Conservation (phyloP, 2,329 filamentous ascomycete genomes). For the Colletotrichum endophyticum region DNA sequence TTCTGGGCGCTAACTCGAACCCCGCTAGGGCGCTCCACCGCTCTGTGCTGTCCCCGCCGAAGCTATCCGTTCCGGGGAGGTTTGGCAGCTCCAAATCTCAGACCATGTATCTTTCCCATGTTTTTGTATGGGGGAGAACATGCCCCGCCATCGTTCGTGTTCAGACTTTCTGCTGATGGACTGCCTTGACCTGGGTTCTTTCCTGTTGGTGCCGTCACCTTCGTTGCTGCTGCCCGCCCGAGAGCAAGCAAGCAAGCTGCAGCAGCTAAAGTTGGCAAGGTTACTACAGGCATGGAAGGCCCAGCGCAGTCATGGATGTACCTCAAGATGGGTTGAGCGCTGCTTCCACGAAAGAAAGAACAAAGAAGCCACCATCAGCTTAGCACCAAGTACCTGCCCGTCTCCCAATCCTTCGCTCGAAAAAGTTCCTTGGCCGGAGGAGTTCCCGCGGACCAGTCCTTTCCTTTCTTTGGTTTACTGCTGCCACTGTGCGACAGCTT, state of each 20-base stretch:
- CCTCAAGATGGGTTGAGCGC: not conserved
- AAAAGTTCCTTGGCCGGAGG: not conserved
- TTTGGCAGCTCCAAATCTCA: not conserved
- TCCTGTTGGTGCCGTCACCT: not conserved
- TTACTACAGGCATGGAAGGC: not conserved
- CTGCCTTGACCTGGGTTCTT: not conserved
- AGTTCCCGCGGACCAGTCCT: not conserved
- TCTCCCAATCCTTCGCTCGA: not conserved
- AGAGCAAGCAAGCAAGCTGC: not conserved
- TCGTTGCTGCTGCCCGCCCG: not conserved
- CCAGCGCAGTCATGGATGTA: not conserved
- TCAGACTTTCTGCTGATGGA: not conserved
- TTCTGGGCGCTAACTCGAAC: not conserved
- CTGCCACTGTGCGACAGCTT: not conserved
- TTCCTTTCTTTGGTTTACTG: not conserved
- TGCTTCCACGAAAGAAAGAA: not conserved
- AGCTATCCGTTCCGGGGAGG: slow-evolving; percentile 15
- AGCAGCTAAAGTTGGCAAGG: not conserved
- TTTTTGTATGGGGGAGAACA: not conserved
- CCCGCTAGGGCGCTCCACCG: not conserved
- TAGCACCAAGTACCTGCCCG: not conserved
- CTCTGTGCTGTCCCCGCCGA: slow-evolving; percentile 3
- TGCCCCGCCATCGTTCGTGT: not conserved
- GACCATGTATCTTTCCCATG: slow-evolving; percentile 6
- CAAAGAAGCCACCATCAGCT: not conserved